Base-by-base conservation (phyloP, 148 eudicot species). In the Dianthus caryophyllus region DNA sequence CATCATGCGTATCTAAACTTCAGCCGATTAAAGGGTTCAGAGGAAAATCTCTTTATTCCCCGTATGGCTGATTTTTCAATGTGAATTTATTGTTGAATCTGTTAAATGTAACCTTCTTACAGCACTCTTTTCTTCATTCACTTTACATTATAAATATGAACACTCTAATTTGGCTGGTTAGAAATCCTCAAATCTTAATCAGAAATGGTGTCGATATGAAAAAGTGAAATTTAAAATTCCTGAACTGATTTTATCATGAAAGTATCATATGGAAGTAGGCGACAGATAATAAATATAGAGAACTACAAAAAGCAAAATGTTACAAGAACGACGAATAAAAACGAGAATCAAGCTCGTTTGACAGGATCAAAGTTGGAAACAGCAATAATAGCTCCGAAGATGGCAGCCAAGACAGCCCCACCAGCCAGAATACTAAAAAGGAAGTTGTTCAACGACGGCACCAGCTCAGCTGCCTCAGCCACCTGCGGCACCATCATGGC, bases 331-430 rank as follows among this genome's bases (percentile, higher is more conserved):
- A 22, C 15, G 31, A 57, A 7, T 33, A 7, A 64, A 48, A n/a
- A 13, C 16, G 8, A 30, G 22, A 27, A 36, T 80, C 49, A 80
- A 20, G 14, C 75, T 44, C 84, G 77, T 66, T 85, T 85, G 56
- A 85, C 89, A 57, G 89, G 89, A 17, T 85, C 86, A 25, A 85
- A 85, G 83, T 82, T 82, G 64, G 89, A 68, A 15, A 85, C 86
- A 56, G 82, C 86, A 36, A 85, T 66, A 39, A 84, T 70, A 71
- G 80, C 88, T 1, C 88, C 85, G 5, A 83, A 15, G 43, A 84
- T 72, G 31, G 60, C 89, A 21, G 49, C 46, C 38, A 85, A 80
- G 52, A 85, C 86, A 52, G 78, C 77, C 0, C 86, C 86, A 47
- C 89, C 89, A 59, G 89, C 78, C 2, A 44, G 68, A 50, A 85